Evolutionary conservation across 768 basidiomycete genomes (phyloP).

Genomic region (Aureoboletus auriporus): DNA sequence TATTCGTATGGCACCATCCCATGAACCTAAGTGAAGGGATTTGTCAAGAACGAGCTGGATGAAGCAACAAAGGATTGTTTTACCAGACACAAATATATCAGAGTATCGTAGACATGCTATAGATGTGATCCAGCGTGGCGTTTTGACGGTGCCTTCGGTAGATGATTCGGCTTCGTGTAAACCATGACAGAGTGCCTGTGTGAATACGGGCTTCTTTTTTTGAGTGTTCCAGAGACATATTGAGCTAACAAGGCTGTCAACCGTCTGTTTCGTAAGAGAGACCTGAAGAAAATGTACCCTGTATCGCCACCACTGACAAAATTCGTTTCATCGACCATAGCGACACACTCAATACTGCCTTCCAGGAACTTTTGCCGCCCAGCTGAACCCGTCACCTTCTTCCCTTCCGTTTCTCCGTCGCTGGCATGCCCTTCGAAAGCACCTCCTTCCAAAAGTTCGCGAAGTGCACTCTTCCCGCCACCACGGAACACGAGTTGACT

Average conservation of each 20-base stretch:
- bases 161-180: constrained; percentile 66
- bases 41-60: constrained; percentile 2
- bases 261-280: not conserved
- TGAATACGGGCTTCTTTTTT: constrained; percentile 95
- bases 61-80: constrained; percentile 11
- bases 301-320: constrained; percentile 95
- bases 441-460: constrained; percentile 79
- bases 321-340: constrained; percentile 92
- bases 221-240: constrained; percentile 87
- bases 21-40: constrained; percentile 62
- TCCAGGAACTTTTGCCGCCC: constrained; percentile 59
- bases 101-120: constrained; percentile 82
- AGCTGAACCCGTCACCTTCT: constrained; percentile 27
- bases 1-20: constrained; percentile 84
- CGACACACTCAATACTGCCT: constrained; percentile 87
- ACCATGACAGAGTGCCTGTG: constrained; percentile 83
- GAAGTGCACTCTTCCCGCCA: constrained; percentile 78
- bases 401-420: constrained; percentile 38
- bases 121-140: constrained; percentile 90
- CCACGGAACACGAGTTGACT: constrained; percentile 94
- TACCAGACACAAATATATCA: constrained; percentile 88
- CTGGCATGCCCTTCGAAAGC: constrained; percentile 55
- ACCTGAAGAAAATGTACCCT: constrained; percentile 53
- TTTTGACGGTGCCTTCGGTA: constrained; percentile 68
- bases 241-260: constrained; percentile 40